These are phyloP conservation scores for Xerocomellus chrysenteron DNA, from an alignment of 768 basidiomycete species.

Conservation along the genomic window DNA sequence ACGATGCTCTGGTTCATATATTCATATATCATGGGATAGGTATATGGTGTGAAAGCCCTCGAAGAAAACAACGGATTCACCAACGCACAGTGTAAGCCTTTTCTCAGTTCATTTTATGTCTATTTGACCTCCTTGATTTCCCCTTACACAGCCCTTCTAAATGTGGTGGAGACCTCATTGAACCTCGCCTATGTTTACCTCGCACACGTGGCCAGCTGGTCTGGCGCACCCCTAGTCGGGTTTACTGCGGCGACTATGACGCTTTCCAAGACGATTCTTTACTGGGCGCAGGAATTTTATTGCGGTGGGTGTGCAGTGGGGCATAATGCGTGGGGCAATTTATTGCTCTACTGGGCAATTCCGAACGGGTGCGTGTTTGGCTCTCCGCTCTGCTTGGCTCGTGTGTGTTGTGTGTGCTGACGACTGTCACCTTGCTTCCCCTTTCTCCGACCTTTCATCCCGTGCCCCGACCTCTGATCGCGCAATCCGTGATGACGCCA, in stretches of 20 bases:
- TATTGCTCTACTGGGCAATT: constrained; percentile 65
- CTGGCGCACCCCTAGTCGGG: constrained; percentile 71
- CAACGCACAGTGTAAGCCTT: constrained; percentile 73
- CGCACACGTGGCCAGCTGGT: constrained; percentile 58
- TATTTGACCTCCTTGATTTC: not conserved
- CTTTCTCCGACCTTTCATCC: not conserved
- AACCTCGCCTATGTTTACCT: constrained; percentile 77
- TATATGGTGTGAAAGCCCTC: constrained; percentile 73
- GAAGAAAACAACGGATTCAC: constrained; percentile 74
- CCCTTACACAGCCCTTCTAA: constrained; percentile 59
- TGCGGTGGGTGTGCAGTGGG: constrained; percentile 72
- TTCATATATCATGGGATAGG: constrained; percentile 41
- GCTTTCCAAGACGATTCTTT: constrained; percentile 81
- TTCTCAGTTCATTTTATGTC: not conserved
- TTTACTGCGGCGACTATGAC: constrained; percentile 77
- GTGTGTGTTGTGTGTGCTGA: constrained; percentile 6
- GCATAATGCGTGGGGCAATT: constrained; percentile 58
- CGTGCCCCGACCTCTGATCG: too few species aligned
- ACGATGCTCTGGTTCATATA: constrained; percentile 22
- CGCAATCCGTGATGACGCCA: not conserved
- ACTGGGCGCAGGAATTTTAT: constrained; percentile 77
- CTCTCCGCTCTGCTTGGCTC: not conserved
- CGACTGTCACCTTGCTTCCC: not conserved
- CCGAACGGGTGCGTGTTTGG: constrained; percentile 67
- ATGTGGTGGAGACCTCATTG: constrained; percentile 74